Base-by-base conservation (phyloP, 768 basidiomycete genomes). In the Coprinellus micaceus region DNA sequence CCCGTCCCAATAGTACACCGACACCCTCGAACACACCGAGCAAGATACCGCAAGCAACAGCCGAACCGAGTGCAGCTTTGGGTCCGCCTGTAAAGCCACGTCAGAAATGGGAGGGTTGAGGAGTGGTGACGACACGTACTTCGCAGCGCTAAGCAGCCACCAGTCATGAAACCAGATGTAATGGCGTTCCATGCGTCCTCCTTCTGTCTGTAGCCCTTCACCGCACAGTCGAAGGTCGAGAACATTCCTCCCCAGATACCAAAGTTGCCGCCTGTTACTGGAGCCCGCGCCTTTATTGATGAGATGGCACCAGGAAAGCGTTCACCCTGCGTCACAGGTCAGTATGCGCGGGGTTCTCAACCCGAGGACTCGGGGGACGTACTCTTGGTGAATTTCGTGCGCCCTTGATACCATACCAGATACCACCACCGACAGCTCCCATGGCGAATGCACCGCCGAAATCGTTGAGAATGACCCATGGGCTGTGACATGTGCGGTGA, bases 101-200 rank as follows among this genome's bases (percentile, higher is more conserved):
- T 64, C 26, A 60, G 40, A 44, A 33, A 56, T 17, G 22, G 41
- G 25, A 30, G 49, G 17, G 41, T 19, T 58, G 41, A 44, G 28
- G 53, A 49, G 58, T 22, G 58, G 50, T 39, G 28, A 36, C n/a
- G 51, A 21, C 28, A 86, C 91, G 74, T 71, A 97, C 96, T 92
- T 76, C 96, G 83, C 59, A 90, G 82, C 56, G 96, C 97, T 53
- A 98, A 74, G 70, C 91, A 95, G 54, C 97, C 97, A 72, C 97
- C 97, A 10, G 97, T 98, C 86, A 97, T 83, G 76, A 99, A 99
- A 44, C 97, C 97, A 24, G 94, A 94, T 51, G 97, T 88, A 65
- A 99, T 98, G 40, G 94, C 94, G 68, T 99, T 99, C 94, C 94
- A 99, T 51, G 96, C 91, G 71, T 97, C 95, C 73, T 97, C 94